Base-by-base conservation (phyloP, 495 filamentous ascomycete species). In the Aspergillus incahuasiensis region DNA sequence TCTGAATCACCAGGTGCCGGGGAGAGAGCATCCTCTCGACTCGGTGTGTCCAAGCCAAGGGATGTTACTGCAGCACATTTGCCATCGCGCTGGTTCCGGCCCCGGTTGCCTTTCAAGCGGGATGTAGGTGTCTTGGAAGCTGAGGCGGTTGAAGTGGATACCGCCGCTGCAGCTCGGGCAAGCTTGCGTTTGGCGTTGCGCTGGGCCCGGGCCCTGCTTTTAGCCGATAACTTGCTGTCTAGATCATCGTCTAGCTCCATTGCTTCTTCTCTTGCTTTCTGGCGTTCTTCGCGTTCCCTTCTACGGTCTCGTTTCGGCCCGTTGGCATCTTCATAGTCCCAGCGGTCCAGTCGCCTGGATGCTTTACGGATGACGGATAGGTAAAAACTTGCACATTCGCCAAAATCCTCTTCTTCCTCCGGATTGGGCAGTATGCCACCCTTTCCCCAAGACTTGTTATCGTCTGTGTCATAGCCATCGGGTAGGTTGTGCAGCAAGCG, bases 401-500 rank as follows among this genome's bases (percentile, higher is more conserved):
- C 90, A 64, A 82, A 94, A 64, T 94, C 90, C 49, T 86, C 82
- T 48, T 89, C 82, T 19, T 84, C 77, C 8, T 75, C 70, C n/a
- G 77, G 75, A 5, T 86, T 80, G 19, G 84, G 85, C 46, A 86
- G 77, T 21, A 95, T 68, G 2, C 90, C 90, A 13, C 84, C 88
- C 30, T 74, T 73, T 30, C 88, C 89, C 68, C 69, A 72, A 56
- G 71, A 68, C 41, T 63, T 58, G 13, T 83, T 92, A 49, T 89
- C 87, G 43, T 91, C 89, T 43, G 90, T 90, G 60, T 92, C 82
- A 50, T 95, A 92, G 6, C 83, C 83, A 47, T 91, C 85, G 0
- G 80, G 76, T 57, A 95, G 72, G 28, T 79, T 68, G 50, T 82
- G 79, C 9, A 90, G 76, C 19, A 92, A 79, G 40, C 81, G 83